A percentile compares a stretch with the other conserved stretches of the same genome.
Conservation (phyloP, 345 rosid genomes). For the Cardamine chenopodiifolia region DNA sequence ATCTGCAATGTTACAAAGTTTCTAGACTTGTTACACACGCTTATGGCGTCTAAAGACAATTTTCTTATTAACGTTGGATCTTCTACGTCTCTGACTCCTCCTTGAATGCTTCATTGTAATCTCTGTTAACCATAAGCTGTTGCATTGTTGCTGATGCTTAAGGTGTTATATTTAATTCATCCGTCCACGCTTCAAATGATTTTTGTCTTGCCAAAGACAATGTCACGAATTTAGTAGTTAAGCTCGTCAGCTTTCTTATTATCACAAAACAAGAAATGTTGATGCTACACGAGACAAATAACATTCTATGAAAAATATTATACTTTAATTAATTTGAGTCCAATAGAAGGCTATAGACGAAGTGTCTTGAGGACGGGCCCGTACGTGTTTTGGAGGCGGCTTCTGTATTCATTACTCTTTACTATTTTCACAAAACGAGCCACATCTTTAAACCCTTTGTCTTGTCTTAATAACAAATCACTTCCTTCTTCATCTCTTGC, state of each 20-base stretch:
- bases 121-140: neutral
- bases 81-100: no score
- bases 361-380: constrained; percentile 49
- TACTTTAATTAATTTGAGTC: neutral
- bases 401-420: constrained; percentile 35
- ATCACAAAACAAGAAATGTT: neutral
- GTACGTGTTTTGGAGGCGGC: constrained; percentile 47
- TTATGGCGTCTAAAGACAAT: neutral
- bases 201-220: no score
- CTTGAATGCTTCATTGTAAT: neutral
- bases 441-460: constrained; percentile 53
- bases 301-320: neutral
- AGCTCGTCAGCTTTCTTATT: neutral
- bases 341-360: neutral
- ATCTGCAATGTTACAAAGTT: constrained; percentile 18
- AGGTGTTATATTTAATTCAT: constrained; percentile 6
- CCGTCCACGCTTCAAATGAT: neutral
- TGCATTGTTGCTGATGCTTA: constrained; percentile 12
- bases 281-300: neutral
- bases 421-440: constrained; percentile 52
- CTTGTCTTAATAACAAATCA: constrained; percentile 36
- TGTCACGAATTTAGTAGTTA: neutral
- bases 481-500: no score
- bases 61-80: constrained; percentile 2
- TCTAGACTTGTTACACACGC: neutral